Conservation (phyloP, 768 basidiomycete genomes). For the Rhodotorula taiwanensis region DNA sequence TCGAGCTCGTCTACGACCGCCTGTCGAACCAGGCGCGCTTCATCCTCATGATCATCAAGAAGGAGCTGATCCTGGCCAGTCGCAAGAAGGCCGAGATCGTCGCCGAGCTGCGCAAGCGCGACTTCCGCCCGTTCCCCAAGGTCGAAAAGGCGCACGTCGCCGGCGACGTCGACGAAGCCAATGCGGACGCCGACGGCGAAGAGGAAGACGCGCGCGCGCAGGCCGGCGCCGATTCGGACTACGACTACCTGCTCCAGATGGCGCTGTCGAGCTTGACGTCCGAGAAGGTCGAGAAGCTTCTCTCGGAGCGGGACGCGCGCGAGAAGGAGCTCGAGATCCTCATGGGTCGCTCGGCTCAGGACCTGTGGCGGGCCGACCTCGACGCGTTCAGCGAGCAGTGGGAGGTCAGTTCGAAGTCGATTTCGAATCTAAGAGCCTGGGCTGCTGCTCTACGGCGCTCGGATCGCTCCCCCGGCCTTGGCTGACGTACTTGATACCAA, state of each 20-base stretch:
- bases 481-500: background rate
- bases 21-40: constrained; percentile 93
- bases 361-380: constrained; percentile 84
- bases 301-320: constrained; percentile 70
- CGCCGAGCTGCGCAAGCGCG: constrained; percentile 66
- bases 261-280: constrained; percentile 87
- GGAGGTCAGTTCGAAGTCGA: constrained; percentile 43
- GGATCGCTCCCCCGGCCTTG: background rate
- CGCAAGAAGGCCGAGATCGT: constrained; percentile 85
- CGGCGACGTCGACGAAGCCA: constrained; percentile 58
- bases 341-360: constrained; percentile 67
- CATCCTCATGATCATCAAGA: constrained; percentile 88
- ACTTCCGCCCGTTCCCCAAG: constrained; percentile 92
- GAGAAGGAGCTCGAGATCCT: constrained; percentile 70
- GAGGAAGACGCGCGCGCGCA: constrained; percentile 51
- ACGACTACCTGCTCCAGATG: constrained; percentile 91
- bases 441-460: too few species aligned
- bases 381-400: constrained; percentile 75
- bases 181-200: constrained; percentile 52
- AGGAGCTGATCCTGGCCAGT: constrained; percentile 70
- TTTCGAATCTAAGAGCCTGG: too few species aligned
- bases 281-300: constrained; percentile 85
- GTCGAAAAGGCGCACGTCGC: constrained; percentile 59
- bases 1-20: constrained; percentile 72
- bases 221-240: constrained; percentile 57